Conservation (phyloP, 164 flowering plant species). For the Liquidambar formosana region DNA sequence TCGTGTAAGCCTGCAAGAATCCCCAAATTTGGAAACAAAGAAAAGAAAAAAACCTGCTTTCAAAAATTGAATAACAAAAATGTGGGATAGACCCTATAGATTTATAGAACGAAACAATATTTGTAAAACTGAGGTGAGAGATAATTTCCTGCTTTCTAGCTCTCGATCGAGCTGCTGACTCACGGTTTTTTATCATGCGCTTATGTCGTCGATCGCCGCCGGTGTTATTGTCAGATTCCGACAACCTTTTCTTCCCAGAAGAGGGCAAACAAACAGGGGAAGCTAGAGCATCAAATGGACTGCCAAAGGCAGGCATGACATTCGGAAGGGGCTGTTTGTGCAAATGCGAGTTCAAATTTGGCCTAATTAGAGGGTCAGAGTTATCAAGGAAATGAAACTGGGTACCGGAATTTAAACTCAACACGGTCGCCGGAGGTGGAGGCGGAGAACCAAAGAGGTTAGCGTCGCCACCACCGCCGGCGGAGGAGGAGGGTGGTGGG, state of each 20-base stretch:
- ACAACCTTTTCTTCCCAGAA: slow-evolving; percentile 18
- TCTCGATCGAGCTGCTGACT: slow-evolving; percentile 52
- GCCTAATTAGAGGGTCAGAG: slow-evolving; percentile 3
- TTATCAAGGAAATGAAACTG: slow-evolving; percentile 19
- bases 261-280: slow-evolving; percentile 9
- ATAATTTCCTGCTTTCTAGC: slow-evolving; percentile 47
- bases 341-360: slow-evolving; percentile 2
- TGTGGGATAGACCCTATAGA: too few relatives aligned
- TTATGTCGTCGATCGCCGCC: slow-evolving; percentile 27
- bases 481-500: slow-evolving; percentile 10
- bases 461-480: neutral
- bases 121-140: neutral
- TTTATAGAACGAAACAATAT: neutral
- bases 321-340: slow-evolving; percentile 5
- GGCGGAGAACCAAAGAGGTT: neutral
- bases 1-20: slow-evolving; percentile 44
- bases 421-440: slow-evolving; percentile 23
- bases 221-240: slow-evolving; percentile 16
- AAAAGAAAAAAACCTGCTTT: slow-evolving; percentile 1
- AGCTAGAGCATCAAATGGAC: slow-evolving; percentile 19
- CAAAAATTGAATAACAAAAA: neutral
- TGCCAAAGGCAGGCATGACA: neutral
- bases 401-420: slow-evolving; percentile 21
- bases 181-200: slow-evolving; percentile 52
- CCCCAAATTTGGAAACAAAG: neutral